Conservation (phyloP, 768 basidiomycete species). For the Serpula lacrymans region DNA sequence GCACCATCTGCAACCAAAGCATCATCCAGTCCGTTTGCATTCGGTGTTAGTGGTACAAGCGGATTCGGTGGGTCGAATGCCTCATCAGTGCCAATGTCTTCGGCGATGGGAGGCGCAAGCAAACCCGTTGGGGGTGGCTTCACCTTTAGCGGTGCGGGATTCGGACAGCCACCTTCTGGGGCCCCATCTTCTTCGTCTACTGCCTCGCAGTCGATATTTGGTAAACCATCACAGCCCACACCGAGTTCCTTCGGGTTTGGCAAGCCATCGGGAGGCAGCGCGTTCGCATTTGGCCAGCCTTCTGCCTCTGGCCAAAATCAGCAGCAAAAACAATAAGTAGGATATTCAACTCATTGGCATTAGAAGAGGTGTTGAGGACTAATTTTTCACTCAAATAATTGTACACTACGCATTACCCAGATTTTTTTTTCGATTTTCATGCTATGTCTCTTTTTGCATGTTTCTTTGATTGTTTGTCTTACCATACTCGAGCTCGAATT, state of each 20-base stretch:
- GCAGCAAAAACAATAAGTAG: conserved; percentile 18
- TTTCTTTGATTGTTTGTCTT: too few relatives aligned
- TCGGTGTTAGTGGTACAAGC: conserved; percentile 6
- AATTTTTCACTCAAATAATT: too few relatives aligned
- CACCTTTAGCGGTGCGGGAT: too few relatives aligned
- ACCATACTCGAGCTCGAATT: too few relatives aligned
- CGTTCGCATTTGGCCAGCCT: conserved; percentile 12
- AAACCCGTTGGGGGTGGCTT: too few relatives aligned
- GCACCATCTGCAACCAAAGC: conserved; percentile 3
- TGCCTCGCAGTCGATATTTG: conserved; percentile 17
- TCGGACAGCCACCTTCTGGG: not conserved
- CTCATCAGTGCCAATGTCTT: conserved; percentile 9
- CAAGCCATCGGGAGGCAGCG: conserved; percentile 4
- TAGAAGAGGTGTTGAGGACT: too few relatives aligned
- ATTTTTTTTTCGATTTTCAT: too few relatives aligned
- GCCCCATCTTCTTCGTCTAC: too few relatives aligned
- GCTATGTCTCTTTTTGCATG: too few relatives aligned
- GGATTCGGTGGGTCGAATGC: not conserved
- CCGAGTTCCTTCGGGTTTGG: conserved; percentile 34
- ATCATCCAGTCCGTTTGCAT: conserved; percentile 12
- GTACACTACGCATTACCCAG: too few relatives aligned
- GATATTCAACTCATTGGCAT: not conserved
- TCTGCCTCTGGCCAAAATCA: conserved; percentile 28
- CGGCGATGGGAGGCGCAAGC: conserved; percentile 6
- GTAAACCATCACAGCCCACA: conserved; percentile 19